phyloP scores from a whole-genome alignment of 495 filamentous ascomycete species.

The Lindgomyces ingoldianus region DNA sequence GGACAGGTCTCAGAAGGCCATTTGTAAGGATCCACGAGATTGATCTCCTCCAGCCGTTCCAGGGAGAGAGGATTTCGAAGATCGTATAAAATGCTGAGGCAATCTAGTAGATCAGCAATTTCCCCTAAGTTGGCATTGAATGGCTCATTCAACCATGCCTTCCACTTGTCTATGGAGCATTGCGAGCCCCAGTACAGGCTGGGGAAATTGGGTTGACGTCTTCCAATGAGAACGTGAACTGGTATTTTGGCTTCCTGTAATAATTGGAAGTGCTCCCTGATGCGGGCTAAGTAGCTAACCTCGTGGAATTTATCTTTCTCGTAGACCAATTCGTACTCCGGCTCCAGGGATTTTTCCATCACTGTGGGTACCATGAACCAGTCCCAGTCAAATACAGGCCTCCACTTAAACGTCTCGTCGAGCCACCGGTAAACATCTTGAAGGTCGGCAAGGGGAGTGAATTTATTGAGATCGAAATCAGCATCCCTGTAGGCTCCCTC shows the following conservation, averaged over 20 bases:
- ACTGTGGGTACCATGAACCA: constrained; percentile 13
- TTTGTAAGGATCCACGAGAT: not conserved
- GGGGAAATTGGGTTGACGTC: not conserved
- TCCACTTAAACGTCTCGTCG: constrained; percentile 19
- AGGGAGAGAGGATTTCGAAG: constrained; percentile 15
- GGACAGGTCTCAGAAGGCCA: not conserved
- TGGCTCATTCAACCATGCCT: not conserved
- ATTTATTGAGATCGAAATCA: not conserved
- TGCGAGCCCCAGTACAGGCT: constrained; percentile 30
- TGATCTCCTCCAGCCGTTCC: constrained; percentile 2
- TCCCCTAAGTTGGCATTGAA: constrained; percentile 15
- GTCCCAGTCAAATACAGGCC: constrained; percentile 34
- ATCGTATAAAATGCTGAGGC: constrained; percentile 25
- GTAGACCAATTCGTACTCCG: too few relatives aligned
- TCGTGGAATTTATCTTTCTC: too few relatives aligned
- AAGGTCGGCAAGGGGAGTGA: too few relatives aligned
- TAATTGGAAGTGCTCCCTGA: constrained; percentile 1
- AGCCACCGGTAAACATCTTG: constrained; percentile 8
- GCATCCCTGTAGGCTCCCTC: not conserved
- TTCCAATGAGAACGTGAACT: constrained; percentile 24
- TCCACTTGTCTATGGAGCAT: constrained; percentile 2
- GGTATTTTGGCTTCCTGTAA: constrained; percentile 11
- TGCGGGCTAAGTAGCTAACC: not conserved
- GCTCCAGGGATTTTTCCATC: too few relatives aligned
- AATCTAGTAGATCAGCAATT: constrained; percentile 16